Evolutionary conservation across 2,329 filamentous ascomycete genomes (phyloP), one percentile per base, ranked within the genome.

Genomic region (Rosellinia necatrix): DNA sequence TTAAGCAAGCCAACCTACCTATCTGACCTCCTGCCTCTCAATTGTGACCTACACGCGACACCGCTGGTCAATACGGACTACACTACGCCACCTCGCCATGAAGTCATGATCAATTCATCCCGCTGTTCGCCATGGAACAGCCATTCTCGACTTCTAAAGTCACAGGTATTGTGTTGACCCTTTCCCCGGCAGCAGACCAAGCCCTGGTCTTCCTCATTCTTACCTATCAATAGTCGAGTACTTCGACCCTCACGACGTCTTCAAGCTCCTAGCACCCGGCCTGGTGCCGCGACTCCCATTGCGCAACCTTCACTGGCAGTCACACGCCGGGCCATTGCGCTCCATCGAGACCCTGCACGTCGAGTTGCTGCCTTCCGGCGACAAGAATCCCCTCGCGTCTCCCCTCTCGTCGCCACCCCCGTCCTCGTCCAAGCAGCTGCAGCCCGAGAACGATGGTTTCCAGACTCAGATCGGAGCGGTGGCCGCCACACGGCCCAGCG

Each of bases 271-370:
- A 38, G 87, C 89, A 9, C 85, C 90, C 2, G 86, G 92, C 55
- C 80, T 99, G 55, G 80, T 89, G 35, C 81, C 89, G 37, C 88
- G 90, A 51, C 81, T 97, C 0, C 94, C 94, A 29, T 81, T 99
- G 32, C 89, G 87, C 62, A 96, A 97, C 68, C 85, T 99, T 41
- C 91, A 97, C 70, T 99, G 94, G 94, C 96, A 97, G 73, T 96
- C 94, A 12, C 91, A 96, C 59, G 88, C 89, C 24, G 89, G 94
- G 0, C 94, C 94, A 2, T 78, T 97, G 30, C 89, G 94, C 63
- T 97, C 94, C 12, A 99, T 99, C 71, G 89, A 92, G 68, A 92
- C 91, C 10, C 84, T 99, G 35, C 91, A 97, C 69, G 85, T 97
- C 67, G 92, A 96, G 59, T 86, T 97, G 56, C 79, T 92, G n/a